A percentile compares a stretch with the other conserved stretches of the same genome.
These are phyloP conservation scores for Ophiostoma sp. DNA, from an alignment of 2,329 filamentous ascomycete species.

Conservation along the genomic window DNA sequence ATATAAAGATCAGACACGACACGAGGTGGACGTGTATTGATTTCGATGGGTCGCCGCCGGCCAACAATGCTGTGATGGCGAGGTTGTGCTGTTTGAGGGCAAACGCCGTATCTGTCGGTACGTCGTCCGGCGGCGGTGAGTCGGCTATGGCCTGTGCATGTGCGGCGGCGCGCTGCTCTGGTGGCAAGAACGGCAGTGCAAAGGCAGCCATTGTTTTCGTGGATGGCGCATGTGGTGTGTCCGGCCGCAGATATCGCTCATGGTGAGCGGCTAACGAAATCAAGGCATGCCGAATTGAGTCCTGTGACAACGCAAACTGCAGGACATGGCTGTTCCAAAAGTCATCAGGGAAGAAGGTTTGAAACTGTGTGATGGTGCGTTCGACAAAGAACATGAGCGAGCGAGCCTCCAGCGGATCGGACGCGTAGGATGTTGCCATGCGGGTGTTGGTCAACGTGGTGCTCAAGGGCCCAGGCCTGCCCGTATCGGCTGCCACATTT, in stretches of 20 bases:
- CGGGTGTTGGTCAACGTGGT: slow-evolving; percentile 8
- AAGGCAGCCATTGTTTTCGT: background rate
- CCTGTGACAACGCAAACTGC: slow-evolving; percentile 22
- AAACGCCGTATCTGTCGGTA: background rate
- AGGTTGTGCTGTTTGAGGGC: background rate
- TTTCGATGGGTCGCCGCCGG: background rate
- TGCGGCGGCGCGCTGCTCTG: background rate
- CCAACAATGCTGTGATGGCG: background rate
- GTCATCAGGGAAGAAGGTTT: slow-evolving; percentile 23
- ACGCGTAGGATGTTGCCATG: slow-evolving; percentile 1
- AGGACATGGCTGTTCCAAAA: slow-evolving; percentile 24
- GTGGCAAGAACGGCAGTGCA: background rate
- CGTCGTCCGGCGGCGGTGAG: background rate
- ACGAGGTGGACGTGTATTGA: slow-evolving; percentile 19
- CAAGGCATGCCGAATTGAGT: slow-evolving; percentile 21
- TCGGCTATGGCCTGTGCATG: background rate
- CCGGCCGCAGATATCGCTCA: slow-evolving; percentile 15
- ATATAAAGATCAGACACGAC: slow-evolving; percentile 25
- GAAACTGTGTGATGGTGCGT: slow-evolving; percentile 20
- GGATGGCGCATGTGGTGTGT: background rate
- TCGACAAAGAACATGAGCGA: slow-evolving; percentile 23
- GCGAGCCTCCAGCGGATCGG: slow-evolving; percentile 21
- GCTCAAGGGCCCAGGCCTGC: background rate
- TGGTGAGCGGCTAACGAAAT: slow-evolving; percentile 24
- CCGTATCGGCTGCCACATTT: slow-evolving; percentile 1